Percentiles rank a stretch among this genome's conserved stretches.
phyloP scores from a whole-genome alignment of 148 eudicot species.

The Arctostaphylos glauca region DNA sequence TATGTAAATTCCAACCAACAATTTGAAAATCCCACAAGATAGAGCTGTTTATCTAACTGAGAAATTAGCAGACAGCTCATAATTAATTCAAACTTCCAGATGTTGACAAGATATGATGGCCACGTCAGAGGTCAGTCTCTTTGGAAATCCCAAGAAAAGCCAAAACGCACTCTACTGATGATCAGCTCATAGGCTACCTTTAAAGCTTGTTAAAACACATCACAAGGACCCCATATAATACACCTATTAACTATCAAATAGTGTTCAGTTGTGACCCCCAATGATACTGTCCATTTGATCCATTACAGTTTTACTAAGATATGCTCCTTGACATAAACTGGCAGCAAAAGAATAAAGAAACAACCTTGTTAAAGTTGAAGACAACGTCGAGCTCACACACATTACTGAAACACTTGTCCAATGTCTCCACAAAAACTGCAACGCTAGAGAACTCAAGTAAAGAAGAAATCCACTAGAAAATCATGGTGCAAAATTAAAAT shows the following conservation, averaged over 20 bases:
- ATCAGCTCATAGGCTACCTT: not conserved
- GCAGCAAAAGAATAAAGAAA: conserved; percentile 1
- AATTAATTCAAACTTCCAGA: not conserved
- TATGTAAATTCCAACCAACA: not conserved
- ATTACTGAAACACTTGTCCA: conserved; percentile 92
- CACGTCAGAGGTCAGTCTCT: not conserved
- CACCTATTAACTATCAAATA: not conserved
- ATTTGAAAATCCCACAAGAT: not conserved
- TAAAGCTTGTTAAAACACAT: not conserved
- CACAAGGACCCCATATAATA: not conserved
- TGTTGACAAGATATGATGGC: not conserved
- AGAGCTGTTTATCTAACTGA: not conserved
- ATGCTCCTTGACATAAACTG: not conserved
- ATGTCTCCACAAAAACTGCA: conserved; percentile 89
- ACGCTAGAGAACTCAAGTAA: conserved; percentile 5
- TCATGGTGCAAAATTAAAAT: not conserved
- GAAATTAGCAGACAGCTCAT: not conserved
- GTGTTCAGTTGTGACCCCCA: not conserved
- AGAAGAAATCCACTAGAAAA: conserved; percentile 12
- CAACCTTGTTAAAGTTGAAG: conserved; percentile 84
- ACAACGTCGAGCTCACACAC: conserved; percentile 91
- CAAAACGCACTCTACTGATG: not conserved
- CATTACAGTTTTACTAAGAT: not conserved
- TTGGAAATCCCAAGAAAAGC: not conserved
- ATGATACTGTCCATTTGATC: not conserved